phyloP scores from a whole-genome alignment of 371 early-diverging fungal species.

The Mortierella sp. region DNA sequence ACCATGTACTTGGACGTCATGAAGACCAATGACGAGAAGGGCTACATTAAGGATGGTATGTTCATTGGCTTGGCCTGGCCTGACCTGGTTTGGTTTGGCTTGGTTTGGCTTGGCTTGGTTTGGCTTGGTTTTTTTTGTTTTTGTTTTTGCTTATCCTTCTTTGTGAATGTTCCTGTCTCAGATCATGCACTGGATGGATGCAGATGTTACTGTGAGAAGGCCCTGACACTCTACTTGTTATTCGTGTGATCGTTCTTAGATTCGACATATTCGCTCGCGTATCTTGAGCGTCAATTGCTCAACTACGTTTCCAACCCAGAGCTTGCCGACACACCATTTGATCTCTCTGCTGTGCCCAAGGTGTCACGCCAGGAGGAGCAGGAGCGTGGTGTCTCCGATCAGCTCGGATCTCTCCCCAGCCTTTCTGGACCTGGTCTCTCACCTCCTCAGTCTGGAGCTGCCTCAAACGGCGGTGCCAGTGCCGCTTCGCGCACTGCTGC shows the following conservation, averaged over 20 bases:
- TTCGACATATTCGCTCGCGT: slow-evolving; percentile 85
- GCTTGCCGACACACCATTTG: slow-evolving; percentile 75
- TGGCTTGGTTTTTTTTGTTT: background rate
- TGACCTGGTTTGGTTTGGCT: background rate
- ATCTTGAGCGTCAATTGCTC: slow-evolving; percentile 87
- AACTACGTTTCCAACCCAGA: slow-evolving; percentile 80
- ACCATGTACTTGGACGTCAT: slow-evolving; percentile 88
- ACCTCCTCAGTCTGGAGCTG: slow-evolving; percentile 36
- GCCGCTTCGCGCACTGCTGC: slow-evolving; percentile 33
- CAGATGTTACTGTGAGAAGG: background rate
- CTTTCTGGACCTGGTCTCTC: slow-evolving; percentile 30
- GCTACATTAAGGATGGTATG: slow-evolving; percentile 73
- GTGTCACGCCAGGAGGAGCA: slow-evolving; percentile 86
- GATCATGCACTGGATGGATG: background rate
- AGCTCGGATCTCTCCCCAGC: slow-evolving; percentile 28
- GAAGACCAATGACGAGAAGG: slow-evolving; percentile 65
- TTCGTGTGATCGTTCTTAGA: slow-evolving; percentile 56
- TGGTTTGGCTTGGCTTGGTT: background rate
- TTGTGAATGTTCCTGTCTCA: background rate
- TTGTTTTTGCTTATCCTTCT: too few species aligned
- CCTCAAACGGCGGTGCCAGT: slow-evolving; percentile 26
- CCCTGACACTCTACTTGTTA: slow-evolving; percentile 1
- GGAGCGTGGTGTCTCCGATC: slow-evolving; percentile 63
- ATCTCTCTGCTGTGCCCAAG: slow-evolving; percentile 82
- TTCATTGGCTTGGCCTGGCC: slow-evolving; percentile 1